A percentile compares a stretch with the other conserved stretches of the same genome.
phyloP scores from a whole-genome alignment of 176 grass and related monocot species.

The Carex scoparia region DNA sequence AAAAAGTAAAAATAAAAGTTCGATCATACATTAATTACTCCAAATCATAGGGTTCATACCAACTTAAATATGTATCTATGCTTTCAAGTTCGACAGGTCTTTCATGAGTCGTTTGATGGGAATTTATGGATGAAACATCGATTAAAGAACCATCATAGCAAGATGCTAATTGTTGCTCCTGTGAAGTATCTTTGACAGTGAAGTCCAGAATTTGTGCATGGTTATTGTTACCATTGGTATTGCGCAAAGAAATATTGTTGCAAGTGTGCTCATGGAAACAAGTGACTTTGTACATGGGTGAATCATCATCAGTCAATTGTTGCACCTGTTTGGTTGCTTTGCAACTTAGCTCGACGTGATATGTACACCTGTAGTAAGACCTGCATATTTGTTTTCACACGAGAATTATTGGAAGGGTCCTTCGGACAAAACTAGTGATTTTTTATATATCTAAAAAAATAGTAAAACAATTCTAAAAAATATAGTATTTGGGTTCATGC shows the following conservation, averaged over 20 bases:
- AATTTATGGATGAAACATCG: not conserved
- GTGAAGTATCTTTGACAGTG: constrained; percentile 22
- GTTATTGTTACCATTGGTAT: constrained; percentile 22
- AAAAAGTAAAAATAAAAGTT: too few species aligned
- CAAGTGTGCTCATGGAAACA: constrained; percentile 50
- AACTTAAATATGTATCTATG: not conserved
- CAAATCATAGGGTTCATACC: not conserved
- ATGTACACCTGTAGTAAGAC: constrained; percentile 61
- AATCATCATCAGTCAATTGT: constrained; percentile 36
- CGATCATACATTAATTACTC: not conserved
- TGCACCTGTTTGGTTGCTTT: constrained; percentile 58
- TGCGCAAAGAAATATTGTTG: not conserved
- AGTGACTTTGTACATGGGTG: constrained; percentile 40
- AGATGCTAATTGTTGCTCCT: not conserved
- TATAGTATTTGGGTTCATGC: too few species aligned
- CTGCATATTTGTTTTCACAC: constrained; percentile 20
- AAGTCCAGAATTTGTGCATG: constrained; percentile 37
- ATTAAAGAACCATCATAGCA: not conserved
- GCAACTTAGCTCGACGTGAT: constrained; percentile 43
- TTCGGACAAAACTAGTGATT: not conserved
- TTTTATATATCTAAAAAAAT: too few species aligned
- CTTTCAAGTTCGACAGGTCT: not conserved
- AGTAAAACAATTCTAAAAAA: too few species aligned
- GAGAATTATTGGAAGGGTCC: not conserved
- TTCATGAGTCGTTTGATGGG: not conserved